Evolutionary conservation across 139 green algal genomes (phyloP), one percentile per base, ranked within the genome.

Genomic region (Pleodorina starrii): DNA sequence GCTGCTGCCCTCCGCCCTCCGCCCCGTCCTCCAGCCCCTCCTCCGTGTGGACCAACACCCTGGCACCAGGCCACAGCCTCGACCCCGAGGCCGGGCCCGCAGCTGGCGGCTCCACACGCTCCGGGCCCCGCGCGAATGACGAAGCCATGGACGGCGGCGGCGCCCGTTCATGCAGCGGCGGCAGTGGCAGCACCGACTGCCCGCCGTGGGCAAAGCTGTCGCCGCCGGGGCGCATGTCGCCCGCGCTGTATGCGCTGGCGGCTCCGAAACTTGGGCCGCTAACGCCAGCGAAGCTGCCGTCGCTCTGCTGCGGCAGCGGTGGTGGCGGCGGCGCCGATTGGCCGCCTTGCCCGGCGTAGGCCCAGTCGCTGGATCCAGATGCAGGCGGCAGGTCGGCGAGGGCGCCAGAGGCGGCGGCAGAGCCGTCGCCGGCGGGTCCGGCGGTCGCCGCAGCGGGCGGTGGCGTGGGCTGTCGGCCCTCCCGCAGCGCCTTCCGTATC

Each of bases 401-500:
- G 43, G 11, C 27, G 19, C 6, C 25, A 5, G 74, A 27, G 27
- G 27, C 3, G 5, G 25, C 43, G 29, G 27, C 74, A 27, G 44
- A n/a, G 48, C 10, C 35, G 16, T 4, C 35, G 36, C 29, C 60
- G 42, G 42, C 79, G 29, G 57, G 5, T 9, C 48, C 5, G 4
- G 48, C 0, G 0, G 93, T 89, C 35, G 91, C 90, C 40, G 96
- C 89, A 9, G 82, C 85, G 1, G 93, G 91, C 40, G 93, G 92
- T 35, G 96, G 90, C 17, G 74, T 87, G 0, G 96, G 96, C 42
- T 85, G 46, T 16, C 95, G 87, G n/a, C 97, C 96, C 91, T 98
- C 96, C 5, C 94, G 87, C 2, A 98, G 48, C 0, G 97, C 97
- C 88, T 97, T 98, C 81, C 93, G 90, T 29, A 99, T 97, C 44